Evolutionary conservation across 257 asterid species (phyloP).

Genomic region (Voacanga thouarsii): DNA sequence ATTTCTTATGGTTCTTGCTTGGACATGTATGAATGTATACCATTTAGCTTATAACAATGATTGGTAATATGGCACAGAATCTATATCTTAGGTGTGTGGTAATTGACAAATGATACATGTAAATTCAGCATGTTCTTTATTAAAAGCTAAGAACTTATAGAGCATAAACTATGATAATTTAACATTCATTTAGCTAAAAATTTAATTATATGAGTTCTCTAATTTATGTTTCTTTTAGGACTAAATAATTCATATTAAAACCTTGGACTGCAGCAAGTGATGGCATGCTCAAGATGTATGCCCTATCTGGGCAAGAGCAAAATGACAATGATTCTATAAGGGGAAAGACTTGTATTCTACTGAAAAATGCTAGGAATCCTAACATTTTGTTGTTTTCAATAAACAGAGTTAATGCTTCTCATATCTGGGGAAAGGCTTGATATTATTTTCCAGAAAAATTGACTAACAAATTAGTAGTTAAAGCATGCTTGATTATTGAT

Average conservation of each 20-base stretch:
- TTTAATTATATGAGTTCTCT: background rate
- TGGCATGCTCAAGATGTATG: too few relatives aligned
- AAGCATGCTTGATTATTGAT: background rate
- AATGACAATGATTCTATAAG: background rate
- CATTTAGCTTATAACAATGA: background rate
- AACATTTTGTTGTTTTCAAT: background rate
- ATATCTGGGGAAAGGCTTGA: background rate
- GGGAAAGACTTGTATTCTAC: background rate
- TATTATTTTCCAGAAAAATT: background rate
- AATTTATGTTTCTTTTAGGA: too few relatives aligned
- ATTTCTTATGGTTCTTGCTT: background rate
- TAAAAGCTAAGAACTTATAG: background rate
- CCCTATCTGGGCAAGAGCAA: too few relatives aligned
- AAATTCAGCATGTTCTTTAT: background rate
- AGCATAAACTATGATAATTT: background rate
- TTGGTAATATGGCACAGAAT: background rate
- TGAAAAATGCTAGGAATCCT: background rate
- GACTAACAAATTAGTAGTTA: background rate
- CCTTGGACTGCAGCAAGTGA: too few relatives aligned
- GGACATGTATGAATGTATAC: background rate
- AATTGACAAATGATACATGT: background rate
- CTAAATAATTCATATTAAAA: too few relatives aligned
- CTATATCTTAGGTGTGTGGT: background rate
- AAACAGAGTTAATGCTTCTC: background rate
- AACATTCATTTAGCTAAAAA: background rate